Conservation (phyloP, 2,329 filamentous ascomycete genomes). For the Cercospora sp. region DNA sequence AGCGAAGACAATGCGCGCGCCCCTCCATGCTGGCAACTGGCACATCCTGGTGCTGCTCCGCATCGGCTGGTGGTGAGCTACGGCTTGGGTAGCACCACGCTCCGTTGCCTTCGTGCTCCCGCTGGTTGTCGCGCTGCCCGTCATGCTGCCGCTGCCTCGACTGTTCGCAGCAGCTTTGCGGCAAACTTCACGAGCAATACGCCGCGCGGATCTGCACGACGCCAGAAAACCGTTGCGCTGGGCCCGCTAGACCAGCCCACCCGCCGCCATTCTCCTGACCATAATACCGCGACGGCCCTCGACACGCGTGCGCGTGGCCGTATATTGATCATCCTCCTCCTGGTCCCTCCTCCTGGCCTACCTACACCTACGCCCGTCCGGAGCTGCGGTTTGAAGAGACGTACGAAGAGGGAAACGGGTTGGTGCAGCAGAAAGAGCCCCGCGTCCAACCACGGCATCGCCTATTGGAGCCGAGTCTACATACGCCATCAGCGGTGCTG, state of each 20-base stretch:
- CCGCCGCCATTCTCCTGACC: background rate
- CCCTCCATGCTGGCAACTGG: background rate
- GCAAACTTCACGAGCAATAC: background rate
- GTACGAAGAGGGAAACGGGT: background rate
- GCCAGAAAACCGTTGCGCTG: conserved; percentile 7
- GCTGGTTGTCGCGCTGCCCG: conserved; percentile 1
- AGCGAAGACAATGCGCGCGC: background rate
- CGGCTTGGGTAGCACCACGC: background rate
- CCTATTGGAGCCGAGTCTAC: background rate
- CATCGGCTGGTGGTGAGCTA: background rate
- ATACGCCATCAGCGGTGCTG: conserved; percentile 3
- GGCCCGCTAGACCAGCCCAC: background rate
- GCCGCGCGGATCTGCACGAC: conserved; percentile 7
- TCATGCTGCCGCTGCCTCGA: background rate
- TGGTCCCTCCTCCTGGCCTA: background rate
- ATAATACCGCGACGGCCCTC: background rate
- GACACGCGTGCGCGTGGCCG: background rate
- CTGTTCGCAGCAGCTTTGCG: background rate
- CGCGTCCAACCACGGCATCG: background rate
- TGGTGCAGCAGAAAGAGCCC: background rate
- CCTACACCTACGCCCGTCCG: background rate
- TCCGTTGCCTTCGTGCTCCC: background rate
- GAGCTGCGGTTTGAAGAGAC: background rate
- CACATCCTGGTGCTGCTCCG: background rate
- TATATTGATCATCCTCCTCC: background rate